Evolutionary conservation across 768 basidiomycete species (phyloP).

Genomic region (Punctularia strigosozonata): DNA sequence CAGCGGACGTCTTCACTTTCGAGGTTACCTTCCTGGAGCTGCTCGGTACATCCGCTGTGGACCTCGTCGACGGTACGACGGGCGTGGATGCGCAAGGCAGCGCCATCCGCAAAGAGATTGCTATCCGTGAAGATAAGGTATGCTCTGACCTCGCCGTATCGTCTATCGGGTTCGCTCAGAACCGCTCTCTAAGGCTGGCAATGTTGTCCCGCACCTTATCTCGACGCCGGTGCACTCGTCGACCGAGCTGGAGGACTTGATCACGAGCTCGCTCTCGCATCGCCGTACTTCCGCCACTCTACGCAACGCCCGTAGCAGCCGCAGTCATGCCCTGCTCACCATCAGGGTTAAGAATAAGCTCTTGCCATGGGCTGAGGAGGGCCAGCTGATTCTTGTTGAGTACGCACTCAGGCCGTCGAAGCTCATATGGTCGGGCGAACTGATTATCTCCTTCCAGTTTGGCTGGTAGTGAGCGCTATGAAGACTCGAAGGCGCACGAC

Average conservation of each 20-base stretch:
- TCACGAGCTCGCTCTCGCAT: slow-evolving; percentile 15
- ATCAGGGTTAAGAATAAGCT: slow-evolving; percentile 21
- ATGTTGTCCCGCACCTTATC: slow-evolving; percentile 19
- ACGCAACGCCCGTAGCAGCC: slow-evolving; percentile 20
- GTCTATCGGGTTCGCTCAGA: neutral
- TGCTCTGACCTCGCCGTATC: slow-evolving; percentile 2
- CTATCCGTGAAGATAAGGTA: slow-evolving; percentile 22
- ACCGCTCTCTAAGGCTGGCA: slow-evolving; percentile 9
- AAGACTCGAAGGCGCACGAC: slow-evolving; percentile 23
- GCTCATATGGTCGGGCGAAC: neutral
- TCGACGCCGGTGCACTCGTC: slow-evolving; percentile 15
- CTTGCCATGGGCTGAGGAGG: slow-evolving; percentile 22
- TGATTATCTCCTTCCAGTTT: slow-evolving; percentile 11
- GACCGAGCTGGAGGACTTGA: slow-evolving; percentile 20
- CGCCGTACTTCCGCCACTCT: slow-evolving; percentile 20
- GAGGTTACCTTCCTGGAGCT: slow-evolving; percentile 23
- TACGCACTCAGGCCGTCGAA: slow-evolving; percentile 8
- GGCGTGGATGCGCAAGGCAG: slow-evolving; percentile 15
- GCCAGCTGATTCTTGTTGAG: slow-evolving; percentile 24
- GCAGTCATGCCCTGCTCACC: slow-evolving; percentile 23
- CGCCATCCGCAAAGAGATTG: slow-evolving; percentile 16
- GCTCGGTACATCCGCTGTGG: slow-evolving; percentile 18
- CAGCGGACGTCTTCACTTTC: slow-evolving; percentile 18
- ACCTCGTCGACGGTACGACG: slow-evolving; percentile 16
- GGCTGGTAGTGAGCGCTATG: slow-evolving; percentile 24